Evolutionary conservation across 2,329 filamentous ascomycete genomes (phyloP), one percentile per base, ranked within the genome.

Genomic region (Arthrocladium fulminans): DNA sequence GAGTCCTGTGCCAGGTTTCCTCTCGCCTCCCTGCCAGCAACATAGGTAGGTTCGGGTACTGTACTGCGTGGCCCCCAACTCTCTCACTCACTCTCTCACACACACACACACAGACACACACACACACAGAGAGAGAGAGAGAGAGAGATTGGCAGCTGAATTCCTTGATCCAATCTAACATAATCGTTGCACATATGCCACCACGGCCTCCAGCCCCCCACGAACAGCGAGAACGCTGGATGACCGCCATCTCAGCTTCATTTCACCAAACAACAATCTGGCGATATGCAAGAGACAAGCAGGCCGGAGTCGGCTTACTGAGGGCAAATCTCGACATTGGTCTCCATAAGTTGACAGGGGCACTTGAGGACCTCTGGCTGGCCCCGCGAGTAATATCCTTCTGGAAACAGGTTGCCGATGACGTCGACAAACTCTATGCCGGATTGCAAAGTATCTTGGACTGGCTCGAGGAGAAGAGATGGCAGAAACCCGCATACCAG

Each of bases 231-330:
- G 24, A 20, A 7, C 41, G 41, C 3, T 44, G 41, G 41, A 30
- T 44, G 41, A 30, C 27, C 8, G 41, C 41, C 6, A 44, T 44
- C 9, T 30, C 41, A 10, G 41, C 17, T 8, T 44, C 41, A 19
- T 44, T 32, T 19, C 12, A 17, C 24, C 19, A 30, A 3, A 15
- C 27, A n/a, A 30, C 25, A 8, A 44, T 32, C 3, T 44, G 41
- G 41, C 41, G 41, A 2, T 23, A 23, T 8, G 27, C 22, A 4
- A n/a, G 41, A 44, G 24, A 44, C 25, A n/a, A 19, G 7, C 23
- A 15, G 12, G 24, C 20, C 8, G 41, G 32, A 22, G 17, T 19
- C 15, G 25, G 32, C 24, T 8, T 3, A 44, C n/a, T 44, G 25
- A 10, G 39, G 10, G 25, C 12, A 15, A 8, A 32, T 8, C 17